Evolutionary conservation across 31 red algal genomes (phyloP).

Genomic region (Odonthalia washingtoniensis): DNA sequence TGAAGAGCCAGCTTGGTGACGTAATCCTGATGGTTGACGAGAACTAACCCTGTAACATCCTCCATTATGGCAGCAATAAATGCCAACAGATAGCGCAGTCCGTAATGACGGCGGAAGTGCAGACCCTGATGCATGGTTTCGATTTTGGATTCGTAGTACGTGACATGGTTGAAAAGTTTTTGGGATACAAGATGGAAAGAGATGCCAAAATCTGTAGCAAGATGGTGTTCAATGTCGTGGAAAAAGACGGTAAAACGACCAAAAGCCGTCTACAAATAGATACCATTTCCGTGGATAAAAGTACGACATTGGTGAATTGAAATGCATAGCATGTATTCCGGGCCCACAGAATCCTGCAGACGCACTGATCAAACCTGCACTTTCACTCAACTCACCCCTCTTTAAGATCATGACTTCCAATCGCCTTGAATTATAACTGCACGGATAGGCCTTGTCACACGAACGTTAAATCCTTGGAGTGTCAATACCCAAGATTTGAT

Average conservation of each 20-base stretch:
- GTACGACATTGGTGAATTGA: not conserved
- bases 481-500: too few relatives aligned
- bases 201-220: not conserved
- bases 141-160: not conserved
- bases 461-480: too few relatives aligned
- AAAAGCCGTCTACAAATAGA: slow-evolving; percentile 29
- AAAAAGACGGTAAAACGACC: not conserved
- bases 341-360: not conserved
- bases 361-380: too few relatives aligned
- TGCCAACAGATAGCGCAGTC: not conserved
- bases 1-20: slow-evolving; percentile 5
- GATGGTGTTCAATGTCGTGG: not conserved
- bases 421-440: too few relatives aligned
- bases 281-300: not conserved
- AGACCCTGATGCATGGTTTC: not conserved
- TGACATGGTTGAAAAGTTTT: not conserved
- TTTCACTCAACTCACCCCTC: too few relatives aligned
- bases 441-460: too few relatives aligned
- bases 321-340: not conserved
- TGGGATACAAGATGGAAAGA: not conserved
- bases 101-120: slow-evolving; percentile 21
- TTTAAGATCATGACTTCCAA: too few relatives aligned
- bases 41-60: not conserved
- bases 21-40: not conserved
- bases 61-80: slow-evolving; percentile 14